These are phyloP conservation scores for Trametes meyenii DNA, from an alignment of 768 basidiomycete genomes.

Conservation along the genomic window DNA sequence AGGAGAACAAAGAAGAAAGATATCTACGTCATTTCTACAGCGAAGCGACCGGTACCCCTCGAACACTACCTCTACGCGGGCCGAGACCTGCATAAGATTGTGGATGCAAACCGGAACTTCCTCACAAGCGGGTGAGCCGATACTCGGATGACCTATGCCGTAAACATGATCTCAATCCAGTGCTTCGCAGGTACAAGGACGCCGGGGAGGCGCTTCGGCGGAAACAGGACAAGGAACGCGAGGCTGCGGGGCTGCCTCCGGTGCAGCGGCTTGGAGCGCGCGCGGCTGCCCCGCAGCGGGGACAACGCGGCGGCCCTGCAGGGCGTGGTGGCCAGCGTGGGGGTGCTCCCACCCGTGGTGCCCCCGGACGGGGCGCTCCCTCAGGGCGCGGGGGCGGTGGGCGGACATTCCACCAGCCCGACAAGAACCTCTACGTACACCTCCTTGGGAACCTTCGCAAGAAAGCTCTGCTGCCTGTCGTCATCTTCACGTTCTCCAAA, in stretches of 20 bases:
- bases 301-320: constrained; percentile 46
- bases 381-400: constrained; percentile 37
- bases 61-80: constrained; percentile 97
- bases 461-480: constrained; percentile 85
- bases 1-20: constrained; percentile 99
- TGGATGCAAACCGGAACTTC: constrained; percentile 80
- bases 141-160: not conserved
- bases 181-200: constrained; percentile 71
- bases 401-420: constrained; percentile 68
- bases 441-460: constrained; percentile 86
- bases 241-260: constrained; percentile 89
- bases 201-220: constrained; percentile 86
- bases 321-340: constrained; percentile 49
- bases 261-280: constrained; percentile 84
- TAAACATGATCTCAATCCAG: constrained; percentile 5
- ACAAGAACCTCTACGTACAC: constrained; percentile 94
- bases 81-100: constrained; percentile 91
- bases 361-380: constrained; percentile 33
- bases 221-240: constrained; percentile 98
- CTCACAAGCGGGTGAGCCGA: constrained; percentile 62
- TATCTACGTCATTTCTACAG: constrained; percentile 97
- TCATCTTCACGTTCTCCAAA: constrained; percentile 97
- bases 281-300: constrained; percentile 57
- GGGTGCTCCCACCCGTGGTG: constrained; percentile 37
- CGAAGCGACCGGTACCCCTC: constrained; percentile 93